Percentiles rank a stretch among this genome's conserved stretches.
Evolutionary conservation across 257 asterid species (phyloP).

Genomic region (Jacaranda mimosifolia): DNA sequence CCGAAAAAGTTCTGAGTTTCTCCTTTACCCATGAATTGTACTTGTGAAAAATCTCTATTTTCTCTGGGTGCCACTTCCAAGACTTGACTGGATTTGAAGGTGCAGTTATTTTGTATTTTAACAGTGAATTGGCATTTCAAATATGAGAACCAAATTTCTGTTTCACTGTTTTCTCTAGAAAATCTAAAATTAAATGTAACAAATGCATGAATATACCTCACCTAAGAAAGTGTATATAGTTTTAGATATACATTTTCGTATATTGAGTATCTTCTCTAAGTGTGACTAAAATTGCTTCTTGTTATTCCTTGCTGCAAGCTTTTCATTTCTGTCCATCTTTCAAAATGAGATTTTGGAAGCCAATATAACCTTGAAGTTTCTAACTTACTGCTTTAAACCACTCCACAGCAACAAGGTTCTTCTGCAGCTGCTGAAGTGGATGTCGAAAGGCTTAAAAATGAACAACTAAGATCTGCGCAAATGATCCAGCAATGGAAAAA

Average conservation of each 20-base stretch:
- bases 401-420: slow-evolving; percentile 73
- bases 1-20: no score
- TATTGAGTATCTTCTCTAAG: not conserved
- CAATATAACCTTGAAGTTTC: slow-evolving; percentile 14
- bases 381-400: slow-evolving; percentile 16
- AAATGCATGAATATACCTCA: not conserved
- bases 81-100: not conserved
- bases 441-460: slow-evolving; percentile 67
- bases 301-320: not conserved
- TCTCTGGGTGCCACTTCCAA: no score
- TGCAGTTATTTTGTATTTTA: no score
- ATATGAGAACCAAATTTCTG: not conserved
- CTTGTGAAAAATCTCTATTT: no score
- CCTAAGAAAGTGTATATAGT: not conserved
- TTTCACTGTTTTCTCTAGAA: not conserved
- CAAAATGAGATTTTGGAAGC: not conserved
- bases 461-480: slow-evolving; percentile 61
- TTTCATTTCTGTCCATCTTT: not conserved
- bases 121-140: not conserved
- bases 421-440: slow-evolving; percentile 82
- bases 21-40: no score
- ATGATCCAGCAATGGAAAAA: slow-evolving; percentile 72
- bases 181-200: not conserved
- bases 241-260: not conserved
- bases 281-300: not conserved